Conservation (phyloP, 768 basidiomycete genomes). For the Suillus paluster region DNA sequence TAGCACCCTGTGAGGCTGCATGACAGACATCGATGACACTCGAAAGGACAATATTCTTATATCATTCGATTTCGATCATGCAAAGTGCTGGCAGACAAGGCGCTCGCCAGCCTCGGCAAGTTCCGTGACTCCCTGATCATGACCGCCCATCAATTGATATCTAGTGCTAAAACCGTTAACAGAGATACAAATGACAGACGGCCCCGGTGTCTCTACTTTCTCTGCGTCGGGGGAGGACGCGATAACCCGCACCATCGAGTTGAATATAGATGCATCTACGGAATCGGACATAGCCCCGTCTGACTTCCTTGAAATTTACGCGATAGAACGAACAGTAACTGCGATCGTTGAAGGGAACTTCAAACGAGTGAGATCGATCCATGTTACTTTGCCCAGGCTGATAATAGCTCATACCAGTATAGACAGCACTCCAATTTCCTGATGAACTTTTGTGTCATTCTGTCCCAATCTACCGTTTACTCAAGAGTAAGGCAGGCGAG, state of each 20-base stretch:
- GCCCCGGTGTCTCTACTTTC: slow-evolving; percentile 38
- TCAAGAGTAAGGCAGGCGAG: slow-evolving; percentile 55
- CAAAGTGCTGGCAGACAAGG: background rate
- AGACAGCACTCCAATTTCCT: slow-evolving; percentile 95
- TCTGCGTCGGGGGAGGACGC: slow-evolving; percentile 65
- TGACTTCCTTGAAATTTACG: slow-evolving; percentile 70
- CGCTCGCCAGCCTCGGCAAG: background rate
- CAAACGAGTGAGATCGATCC: slow-evolving; percentile 59
- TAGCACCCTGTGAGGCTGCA: slow-evolving; percentile 39
- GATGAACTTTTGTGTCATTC: slow-evolving; percentile 90
- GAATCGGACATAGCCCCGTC: slow-evolving; percentile 28
- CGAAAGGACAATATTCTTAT: background rate
- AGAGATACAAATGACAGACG: slow-evolving; percentile 1
- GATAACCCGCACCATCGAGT: slow-evolving; percentile 58
- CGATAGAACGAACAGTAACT: slow-evolving; percentile 67
- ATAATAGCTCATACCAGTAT: slow-evolving; percentile 5
- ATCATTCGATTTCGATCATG: background rate
- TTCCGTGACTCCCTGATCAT: no score
- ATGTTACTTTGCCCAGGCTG: background rate
- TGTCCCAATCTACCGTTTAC: slow-evolving; percentile 75
- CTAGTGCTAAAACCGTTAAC: background rate
- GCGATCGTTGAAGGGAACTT: slow-evolving; percentile 66
- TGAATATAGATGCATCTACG: slow-evolving; percentile 45
- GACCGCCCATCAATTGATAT: no score
- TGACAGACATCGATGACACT: background rate